Base-by-base conservation (phyloP, 345 rosid genomes). In the Populus euphratica region DNA sequence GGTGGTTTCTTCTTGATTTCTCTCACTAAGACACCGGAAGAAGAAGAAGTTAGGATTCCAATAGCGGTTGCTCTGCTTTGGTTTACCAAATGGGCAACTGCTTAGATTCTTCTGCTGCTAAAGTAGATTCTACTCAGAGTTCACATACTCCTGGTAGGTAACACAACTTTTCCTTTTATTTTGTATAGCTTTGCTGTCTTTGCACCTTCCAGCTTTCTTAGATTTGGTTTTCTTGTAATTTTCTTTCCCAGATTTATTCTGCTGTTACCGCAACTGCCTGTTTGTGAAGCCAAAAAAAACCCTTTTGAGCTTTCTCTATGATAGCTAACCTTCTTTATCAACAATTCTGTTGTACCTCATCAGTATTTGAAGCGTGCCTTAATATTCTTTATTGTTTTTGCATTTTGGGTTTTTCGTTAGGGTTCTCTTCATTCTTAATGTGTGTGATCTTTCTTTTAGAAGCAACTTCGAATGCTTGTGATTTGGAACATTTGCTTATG, bases 51-150 rank as follows among this genome's bases (percentile, higher is more conserved):
- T 5, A n/a, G 23, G 13, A 13, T 25, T 25, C 5, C 23, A 23
- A 59, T 59, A 59, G 2, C 29, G 63, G 27, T n/a, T 59, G 63
- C 63, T 59, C 10, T n/a, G 21, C 27, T 62, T 63, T 73, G 54
- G 33, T 64, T 43, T 7, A 17, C 41, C 68, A 39, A 38, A 80
- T 80, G 83, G 83, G 83, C n/a, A 80, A 80, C 79, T 80, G 83
- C 52, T 75, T 80, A 43, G 76, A 80, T 75, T 71, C 79, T 75
- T 75, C 83, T 39, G 70, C 79, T 17, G 72, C 79, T 25, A 80
- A 70, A 76, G 83, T 70, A 0, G 79, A 80, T 18, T 25, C 83
- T 31, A 63, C 79, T 23, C 79, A 38, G 56, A 49, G 75, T 61
- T 75, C 76, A 10, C 41, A 70, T 74, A 73, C 77, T 56, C 73